Evolutionary conservation across 495 filamentous ascomycete species (phyloP), one percentile per base, ranked within the genome.

Genomic region (Lentithecium fluviatile): DNA sequence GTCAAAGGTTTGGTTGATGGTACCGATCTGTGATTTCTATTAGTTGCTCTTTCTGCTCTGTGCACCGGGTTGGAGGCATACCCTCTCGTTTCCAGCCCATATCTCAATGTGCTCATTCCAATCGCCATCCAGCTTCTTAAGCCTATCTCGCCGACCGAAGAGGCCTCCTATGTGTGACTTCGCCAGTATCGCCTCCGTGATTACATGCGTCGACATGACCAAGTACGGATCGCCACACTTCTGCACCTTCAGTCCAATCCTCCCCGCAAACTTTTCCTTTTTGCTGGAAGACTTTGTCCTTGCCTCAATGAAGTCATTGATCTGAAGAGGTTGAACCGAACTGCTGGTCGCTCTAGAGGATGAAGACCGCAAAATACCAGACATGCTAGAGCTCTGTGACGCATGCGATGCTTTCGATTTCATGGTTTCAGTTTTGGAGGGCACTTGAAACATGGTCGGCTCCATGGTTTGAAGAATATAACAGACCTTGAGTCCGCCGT

Each of bases 41-140:
- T 29, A 40, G 15, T 50, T 26, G 38, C n/a, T 3, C 12, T 8
- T 38, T 34, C 2, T n/a, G 21, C 19, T 2, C 3, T 1, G 6
- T 29, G 45, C 6, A 15, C 4, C 5, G 13, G 4, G 13, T 37
- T 2, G 34, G 2, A 20, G 2, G 24, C 46, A 1, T 29, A 60
- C 56, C 48, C 45, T 53, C 15, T 48, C 42, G 42, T 61, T 54
- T 0, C 58, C 58, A 13, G 58, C 58, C 49, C 50, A 61, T 25
- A 61, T 53, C 58, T 61, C 58, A 24, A 54, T 49, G 13, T 54
- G 58, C 20, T 61, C 49, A 40, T 61, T 61, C 58, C 58, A 61
- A 32, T 61, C 51, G 1, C 34, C 29, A 6, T 48, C 51, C 13
- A 61, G 32, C n/a, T 47, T 37, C 42, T 53, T 49, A 26, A 21